Evolutionary conservation across 2,329 filamentous ascomycete genomes (phyloP).

Genomic region (Beauveria sp.): DNA sequence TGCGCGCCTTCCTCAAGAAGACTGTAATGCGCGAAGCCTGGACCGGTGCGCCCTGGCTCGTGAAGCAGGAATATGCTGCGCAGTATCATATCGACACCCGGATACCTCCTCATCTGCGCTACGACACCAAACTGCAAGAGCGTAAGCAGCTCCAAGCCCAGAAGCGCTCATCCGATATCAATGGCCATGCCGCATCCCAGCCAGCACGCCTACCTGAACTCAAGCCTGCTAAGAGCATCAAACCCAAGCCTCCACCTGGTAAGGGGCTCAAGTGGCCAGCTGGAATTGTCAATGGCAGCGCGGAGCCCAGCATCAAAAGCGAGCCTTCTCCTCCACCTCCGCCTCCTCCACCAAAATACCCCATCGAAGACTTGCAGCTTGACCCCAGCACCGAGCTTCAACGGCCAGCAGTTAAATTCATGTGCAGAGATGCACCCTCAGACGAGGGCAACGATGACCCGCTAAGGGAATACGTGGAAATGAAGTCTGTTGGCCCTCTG

Average conservation of each 20-base stretch:
- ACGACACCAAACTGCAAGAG: conserved; percentile 72
- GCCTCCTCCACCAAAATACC: conserved; percentile 75
- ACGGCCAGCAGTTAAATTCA: conserved; percentile 70
- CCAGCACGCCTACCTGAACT: conserved; percentile 60
- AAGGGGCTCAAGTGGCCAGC: conserved; percentile 56
- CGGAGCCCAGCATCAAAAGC: conserved; percentile 19
- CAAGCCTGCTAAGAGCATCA: conserved; percentile 41
- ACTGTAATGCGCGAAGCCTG: conserved; percentile 86
- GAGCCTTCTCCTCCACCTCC: conserved; percentile 39
- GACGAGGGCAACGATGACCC: conserved; percentile 31
- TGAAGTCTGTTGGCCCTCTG: conserved; percentile 77
- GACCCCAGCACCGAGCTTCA: conserved; percentile 56
- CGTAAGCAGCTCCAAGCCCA: conserved; percentile 64
- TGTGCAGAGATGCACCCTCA: conserved; percentile 58
- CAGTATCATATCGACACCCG: conserved; percentile 82
- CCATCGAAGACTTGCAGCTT: conserved; percentile 87
- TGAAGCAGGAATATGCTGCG: conserved; percentile 77
- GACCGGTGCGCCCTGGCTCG: conserved; percentile 94
- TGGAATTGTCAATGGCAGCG: conserved; percentile 24
- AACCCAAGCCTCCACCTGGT: conserved; percentile 31
- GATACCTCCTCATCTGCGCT: conserved; percentile 72
- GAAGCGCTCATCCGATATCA: conserved; percentile 49
- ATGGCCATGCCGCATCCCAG: conserved; percentile 23
- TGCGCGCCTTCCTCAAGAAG: conserved; percentile 91
- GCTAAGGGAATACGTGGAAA: conserved; percentile 50